Evolutionary conservation across 345 rosid genomes (phyloP), one percentile per base, ranked within the genome.

Genomic region (Arabis hirsuta): DNA sequence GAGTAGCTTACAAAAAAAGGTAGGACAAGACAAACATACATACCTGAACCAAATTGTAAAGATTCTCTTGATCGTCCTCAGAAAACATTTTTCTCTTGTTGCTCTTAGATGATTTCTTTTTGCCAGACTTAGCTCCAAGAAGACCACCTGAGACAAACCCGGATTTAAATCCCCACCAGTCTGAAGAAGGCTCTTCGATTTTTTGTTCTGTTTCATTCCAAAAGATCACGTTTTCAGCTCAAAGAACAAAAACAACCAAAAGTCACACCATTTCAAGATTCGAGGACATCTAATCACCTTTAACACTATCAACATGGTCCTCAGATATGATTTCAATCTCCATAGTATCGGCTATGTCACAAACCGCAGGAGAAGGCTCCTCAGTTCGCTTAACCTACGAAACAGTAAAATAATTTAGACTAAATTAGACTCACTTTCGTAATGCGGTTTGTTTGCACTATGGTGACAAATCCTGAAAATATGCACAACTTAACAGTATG

Each of bases 1-100:
- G 46, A 56, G 62, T 0, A 38, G 54, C 29, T 47, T 54, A 52
- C 13, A 22, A 46, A 55, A 16, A 34, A 36, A 29, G 32, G 4
- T 19, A 12, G 36, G 31, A 16, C 3, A 39, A 48, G 50, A 24
- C 55, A 42, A 5, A 71, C 5, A 47, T 8, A 44, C 76, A 45
- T 81, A 91, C 99, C 81, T 95, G 99, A 55, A 90, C 98, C 74
- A 92, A 83, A 39, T 95, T 90, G 82, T 95, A 95, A 26, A 92
- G 96, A 81, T 90, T 90, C 90, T 91, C 99, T 82, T 95, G 99
- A 81, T 92, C 99, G 56, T 92, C 87, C 84, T 95, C 99, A 62
- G 63, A 78, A 77, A 95, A 95, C 50, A 77, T 82, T 68, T 76
- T 81, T 73, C 99, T 90, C 83, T 80, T 69, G 12, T 62, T 69